phyloP scores from a whole-genome alignment of 2,329 filamentous ascomycete species.

The Cadophora sp. region DNA sequence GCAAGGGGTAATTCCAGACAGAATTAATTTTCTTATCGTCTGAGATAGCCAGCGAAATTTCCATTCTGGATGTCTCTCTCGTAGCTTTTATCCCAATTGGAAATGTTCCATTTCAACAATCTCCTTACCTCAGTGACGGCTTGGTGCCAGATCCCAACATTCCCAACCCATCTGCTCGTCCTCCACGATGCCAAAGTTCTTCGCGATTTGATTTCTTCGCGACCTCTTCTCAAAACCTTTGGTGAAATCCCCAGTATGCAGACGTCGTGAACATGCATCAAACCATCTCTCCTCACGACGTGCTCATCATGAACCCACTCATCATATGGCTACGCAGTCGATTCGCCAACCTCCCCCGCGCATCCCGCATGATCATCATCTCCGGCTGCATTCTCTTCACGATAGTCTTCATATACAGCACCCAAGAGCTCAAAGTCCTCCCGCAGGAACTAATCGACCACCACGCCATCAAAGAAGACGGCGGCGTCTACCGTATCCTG shows the following conservation, averaged over 20 bases:
- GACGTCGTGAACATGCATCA: background rate
- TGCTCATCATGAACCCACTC: slow-evolving; percentile 2
- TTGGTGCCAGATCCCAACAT: slow-evolving; percentile 21
- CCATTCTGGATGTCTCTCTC: background rate
- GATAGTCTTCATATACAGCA: slow-evolving; percentile 26
- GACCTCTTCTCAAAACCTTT: background rate
- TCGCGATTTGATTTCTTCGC: background rate
- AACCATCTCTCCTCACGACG: slow-evolving; percentile 1
- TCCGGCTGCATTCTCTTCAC: slow-evolving; percentile 16
- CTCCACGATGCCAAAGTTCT: background rate
- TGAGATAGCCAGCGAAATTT: background rate
- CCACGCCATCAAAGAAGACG: slow-evolving; percentile 28
- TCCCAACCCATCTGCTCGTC: slow-evolving; percentile 8
- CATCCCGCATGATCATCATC: slow-evolving; percentile 27
- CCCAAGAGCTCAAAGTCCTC: slow-evolving; percentile 9
- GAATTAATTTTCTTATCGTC: too few species aligned
- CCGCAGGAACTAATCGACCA: slow-evolving; percentile 28
- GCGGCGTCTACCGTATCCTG: slow-evolving; percentile 29
- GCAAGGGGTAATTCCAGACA: background rate
- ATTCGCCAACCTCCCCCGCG: slow-evolving; percentile 24
- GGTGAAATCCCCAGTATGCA: background rate
- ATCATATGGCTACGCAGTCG: background rate
- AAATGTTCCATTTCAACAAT: background rate
- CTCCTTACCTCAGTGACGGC: slow-evolving; percentile 3
- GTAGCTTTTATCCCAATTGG: background rate